Base-by-base conservation (phyloP, 208 protist species). In the Crithidia sp. region DNA sequence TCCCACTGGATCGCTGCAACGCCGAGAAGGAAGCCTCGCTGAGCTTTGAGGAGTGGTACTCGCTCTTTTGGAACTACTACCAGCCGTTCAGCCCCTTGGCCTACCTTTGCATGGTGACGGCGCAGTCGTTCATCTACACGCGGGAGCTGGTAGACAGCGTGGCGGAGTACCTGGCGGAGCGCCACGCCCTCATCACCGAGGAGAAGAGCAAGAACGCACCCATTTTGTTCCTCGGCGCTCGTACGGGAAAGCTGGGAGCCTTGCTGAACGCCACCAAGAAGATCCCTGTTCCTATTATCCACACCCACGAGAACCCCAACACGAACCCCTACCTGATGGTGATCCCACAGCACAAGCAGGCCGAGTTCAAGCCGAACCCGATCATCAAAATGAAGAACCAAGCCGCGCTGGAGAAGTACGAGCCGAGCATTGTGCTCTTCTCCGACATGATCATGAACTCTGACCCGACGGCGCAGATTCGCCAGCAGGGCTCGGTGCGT, bases 41-140 rank as follows among this genome's bases (percentile, higher is more conserved):
- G 65, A 88, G 57, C 59, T 96, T 94, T 72, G 86, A 93, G 67
- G 89, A 96, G 77, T 96, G 88, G 88, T 94, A 92, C 69, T 86
- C 73, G n/a, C 87, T 96, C 54, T 93, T 96, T 55, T 94, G 88
- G 88, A 96, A 96, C 74, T 96, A 96, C 77, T 91, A 91, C 71
- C 84, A 88, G 54, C 89, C 92, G 6, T 92, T 94, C 72, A 91
- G 86, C 75, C 61, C 84, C 14, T 64, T 93, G 28, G 87, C 89
- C 40, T 96, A 90, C 68, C 67, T 93, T n/a, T 86, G 85, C 79
- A 92, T 88, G 81, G 71, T 93, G n/a, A 94, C 88, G 13, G 88
- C 84, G 13, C 89, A 93, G 73, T 91, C 84, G 2, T 83, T 86
- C 19, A 54, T 95, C 7, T 84, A 75, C 59, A 93, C 86, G 13